Conservation (phyloP, 2,329 filamentous ascomycete genomes). For the Biscogniauxia marginata region DNA sequence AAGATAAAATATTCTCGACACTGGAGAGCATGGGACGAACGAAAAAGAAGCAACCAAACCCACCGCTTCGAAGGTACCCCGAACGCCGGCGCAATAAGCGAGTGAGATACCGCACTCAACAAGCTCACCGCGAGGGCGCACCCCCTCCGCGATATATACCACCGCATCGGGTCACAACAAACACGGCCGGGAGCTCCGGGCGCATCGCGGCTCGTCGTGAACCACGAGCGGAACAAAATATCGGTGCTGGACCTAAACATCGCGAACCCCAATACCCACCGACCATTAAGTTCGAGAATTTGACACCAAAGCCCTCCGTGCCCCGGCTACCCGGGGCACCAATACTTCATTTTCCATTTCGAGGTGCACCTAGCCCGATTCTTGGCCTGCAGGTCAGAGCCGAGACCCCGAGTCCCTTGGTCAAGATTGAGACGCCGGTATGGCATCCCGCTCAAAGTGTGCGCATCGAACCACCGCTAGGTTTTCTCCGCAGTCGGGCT, state of each 20-base stretch:
- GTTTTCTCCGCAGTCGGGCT: background rate
- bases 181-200: no score
- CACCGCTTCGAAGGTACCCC: no score
- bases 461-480: background rate
- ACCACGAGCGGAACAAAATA: no score
- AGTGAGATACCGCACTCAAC: background rate
- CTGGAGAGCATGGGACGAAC: background rate
- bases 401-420: background rate
- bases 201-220: no score
- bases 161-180: no score
- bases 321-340: background rate
- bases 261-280: no score
- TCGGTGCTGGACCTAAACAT: no score
- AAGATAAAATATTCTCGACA: background rate
- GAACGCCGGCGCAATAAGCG: background rate
- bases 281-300: no score
- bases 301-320: no score
- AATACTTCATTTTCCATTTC: background rate
- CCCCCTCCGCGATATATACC: no score
- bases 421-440: conserved; percentile 1
- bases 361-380: background rate
- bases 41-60: background rate
- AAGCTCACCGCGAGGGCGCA: no score
- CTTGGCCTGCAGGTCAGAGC: background rate
- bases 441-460: background rate